Conservation (phyloP, 805 yeast species). For the Pichia cabralensis region DNA sequence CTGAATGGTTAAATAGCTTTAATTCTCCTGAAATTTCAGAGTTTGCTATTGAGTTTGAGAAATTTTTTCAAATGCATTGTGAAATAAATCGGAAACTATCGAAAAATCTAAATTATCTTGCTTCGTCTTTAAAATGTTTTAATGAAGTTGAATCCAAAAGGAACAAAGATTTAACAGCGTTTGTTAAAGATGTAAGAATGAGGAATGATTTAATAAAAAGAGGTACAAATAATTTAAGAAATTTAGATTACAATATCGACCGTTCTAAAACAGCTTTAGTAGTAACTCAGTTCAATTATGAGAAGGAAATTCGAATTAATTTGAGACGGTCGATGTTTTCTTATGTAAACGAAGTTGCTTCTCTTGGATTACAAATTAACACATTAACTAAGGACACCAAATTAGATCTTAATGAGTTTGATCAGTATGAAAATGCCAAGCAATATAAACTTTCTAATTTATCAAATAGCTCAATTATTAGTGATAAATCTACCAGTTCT, state of each 20-base stretch:
- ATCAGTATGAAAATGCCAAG: too few species aligned
- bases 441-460: too few species aligned
- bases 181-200: constrained; percentile 1
- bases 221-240: constrained; percentile 4
- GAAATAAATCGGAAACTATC: not conserved
- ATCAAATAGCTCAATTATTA: too few species aligned
- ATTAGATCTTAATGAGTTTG: not conserved
- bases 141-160: constrained; percentile 1
- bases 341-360: too few species aligned
- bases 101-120: constrained; percentile 1
- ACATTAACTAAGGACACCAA: too few species aligned
- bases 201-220: constrained; percentile 1
- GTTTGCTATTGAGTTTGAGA: constrained; percentile 3
- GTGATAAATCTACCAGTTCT: too few species aligned
- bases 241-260: too few species aligned
- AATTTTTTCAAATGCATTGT: constrained; percentile 1
- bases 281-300: too few species aligned
- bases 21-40: constrained; percentile 2
- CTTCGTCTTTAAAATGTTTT: not conserved
- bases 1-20: constrained; percentile 6
- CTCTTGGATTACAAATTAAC: too few species aligned
- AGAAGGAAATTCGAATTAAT: too few species aligned
- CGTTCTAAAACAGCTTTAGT: too few species aligned
- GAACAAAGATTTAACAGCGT: not conserved
- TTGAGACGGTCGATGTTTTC: not conserved